These are phyloP conservation scores for Friedmanniomyces simplex DNA, from an alignment of 495 filamentous ascomycete genomes.

Conservation along the genomic window DNA sequence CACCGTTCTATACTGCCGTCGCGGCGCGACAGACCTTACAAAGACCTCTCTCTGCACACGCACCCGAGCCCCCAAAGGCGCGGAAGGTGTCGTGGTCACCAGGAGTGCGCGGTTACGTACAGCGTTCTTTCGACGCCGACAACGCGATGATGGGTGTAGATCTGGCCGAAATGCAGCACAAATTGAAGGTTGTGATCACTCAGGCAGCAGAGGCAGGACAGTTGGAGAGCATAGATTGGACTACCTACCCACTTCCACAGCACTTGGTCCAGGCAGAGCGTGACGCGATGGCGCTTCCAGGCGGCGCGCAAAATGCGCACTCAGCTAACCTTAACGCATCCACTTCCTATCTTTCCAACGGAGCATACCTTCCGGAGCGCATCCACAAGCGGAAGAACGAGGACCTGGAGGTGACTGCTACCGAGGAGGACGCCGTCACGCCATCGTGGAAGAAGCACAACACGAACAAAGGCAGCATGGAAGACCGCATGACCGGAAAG, in stretches of 20 bases:
- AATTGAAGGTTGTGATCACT: constrained; percentile 76
- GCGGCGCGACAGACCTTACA: constrained; percentile 32
- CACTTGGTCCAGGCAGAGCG: constrained; percentile 64
- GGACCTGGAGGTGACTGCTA: constrained; percentile 33
- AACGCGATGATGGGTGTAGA: constrained; percentile 55
- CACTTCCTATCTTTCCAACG: neutral
- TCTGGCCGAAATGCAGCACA: constrained; percentile 63
- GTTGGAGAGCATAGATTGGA: constrained; percentile 71
- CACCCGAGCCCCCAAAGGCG: constrained; percentile 20
- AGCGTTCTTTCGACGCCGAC: constrained; percentile 66
- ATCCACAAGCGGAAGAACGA: constrained; percentile 75
- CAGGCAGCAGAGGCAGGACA: constrained; percentile 58
- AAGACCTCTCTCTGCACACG: constrained; percentile 21
- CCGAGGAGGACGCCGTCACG: constrained; percentile 18
- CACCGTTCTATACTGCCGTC: constrained; percentile 43
- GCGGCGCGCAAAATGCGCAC: neutral
- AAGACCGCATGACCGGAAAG: constrained; percentile 64
- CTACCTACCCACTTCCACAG: constrained; percentile 73
- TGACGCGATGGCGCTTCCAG: constrained; percentile 6
- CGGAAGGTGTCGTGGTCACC: constrained; percentile 64
- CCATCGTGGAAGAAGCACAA: constrained; percentile 71
- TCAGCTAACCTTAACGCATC: constrained; percentile 11
- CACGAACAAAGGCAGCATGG: constrained; percentile 47
- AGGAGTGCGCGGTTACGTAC: constrained; percentile 70
- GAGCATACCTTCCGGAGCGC: constrained; percentile 2